Base-by-base conservation (phyloP, 2,329 filamentous ascomycete species). In the Penicillium sumatraense region DNA sequence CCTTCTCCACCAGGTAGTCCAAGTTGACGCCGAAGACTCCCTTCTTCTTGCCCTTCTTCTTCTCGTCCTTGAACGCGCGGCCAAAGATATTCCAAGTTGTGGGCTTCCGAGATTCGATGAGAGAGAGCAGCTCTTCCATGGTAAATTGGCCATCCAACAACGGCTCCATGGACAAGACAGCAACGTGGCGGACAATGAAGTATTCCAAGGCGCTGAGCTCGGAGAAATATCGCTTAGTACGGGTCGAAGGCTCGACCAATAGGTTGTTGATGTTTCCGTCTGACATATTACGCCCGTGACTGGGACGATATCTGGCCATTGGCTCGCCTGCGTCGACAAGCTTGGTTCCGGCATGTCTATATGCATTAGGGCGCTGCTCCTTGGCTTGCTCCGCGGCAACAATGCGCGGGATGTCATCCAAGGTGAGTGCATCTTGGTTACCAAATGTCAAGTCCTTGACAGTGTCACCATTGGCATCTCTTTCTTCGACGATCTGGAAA, bases 61-160 rank as follows among this genome's bases (percentile, higher is more conserved):
- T 77, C 41, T 72, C 69, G 65, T 95, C 90, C 63, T 91, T 95
- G 70, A 98, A 96, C 1, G 93, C 93, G 71, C 97, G 96, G 59
- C 93, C 93, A 60, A 99, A 93, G 67, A 97, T 97, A 73, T 93
- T 95, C 95, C 95, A 99, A 76, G 99, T 96, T 0, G 91, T 98
- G 21, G 91, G 87, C 59, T 96, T 96, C 68, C 91, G 88, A 2
- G 91, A 91, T 74, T 99, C 95, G 59, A 99, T 98, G 47, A 99
- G 86, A 58, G 90, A 87, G 13, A 98, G 83, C 1, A 99, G 81
- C 69, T 99, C 95, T 62, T 98, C 95, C 55, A 98, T 83, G n/a
- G 89, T 90, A 74, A 98, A 98, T 65, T 96, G 87, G 3, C 87
- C 86, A 65, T 96, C 92, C 5, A 99, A 82, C 73, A 98, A 82